Evolutionary conservation across 2,329 filamentous ascomycete genomes (phyloP), one percentile per base, ranked within the genome.

Genomic region (Chalaropsis thielavioides): DNA sequence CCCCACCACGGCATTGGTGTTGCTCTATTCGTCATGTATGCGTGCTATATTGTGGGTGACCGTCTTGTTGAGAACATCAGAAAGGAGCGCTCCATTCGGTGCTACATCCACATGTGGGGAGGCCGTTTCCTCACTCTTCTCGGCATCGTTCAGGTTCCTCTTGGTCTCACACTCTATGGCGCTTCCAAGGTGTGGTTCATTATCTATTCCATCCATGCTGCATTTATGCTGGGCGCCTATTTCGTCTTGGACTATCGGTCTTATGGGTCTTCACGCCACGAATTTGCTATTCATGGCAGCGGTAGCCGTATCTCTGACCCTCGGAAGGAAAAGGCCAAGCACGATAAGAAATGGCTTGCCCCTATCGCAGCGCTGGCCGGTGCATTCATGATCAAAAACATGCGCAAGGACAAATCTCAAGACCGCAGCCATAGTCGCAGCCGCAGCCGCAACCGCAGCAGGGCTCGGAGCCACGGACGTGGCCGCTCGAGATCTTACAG

Each of bases 111-210:
- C 76, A 88, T 92, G 72, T 96, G 94, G 90, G 76, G 89, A 19
- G 94, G 94, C 19, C 81, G 92, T 66, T 77, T 83, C 0, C 84
- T 92, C 70, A 87, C 89, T 2, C 75, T 97, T 19, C 78, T 99
- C 3, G 94, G 90, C 0, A 85, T 97, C 69, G 82, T 86, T 2
- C 94, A 99, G 73, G 84, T 99, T 11, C 88, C 94, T 0, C 80
- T 99, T 0, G 94, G 94, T 0, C 79, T 99, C 59, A 92, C 92
- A 0, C 79, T 99, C 0, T 99, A 96, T 71, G 94, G 94, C 5
- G 96, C 92, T 38, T 92, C 94, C 4, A 84, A 87, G 71, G 83
- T 82, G 44, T 80, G 92, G 2, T 99, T 97, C 73, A 85, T 99
- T 63, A 78, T 97, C 2, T 99, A 88, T 71, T 82, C 92, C 0